phyloP scores from a whole-genome alignment of 23 red algal species.

The Gracilaria caudata region DNA sequence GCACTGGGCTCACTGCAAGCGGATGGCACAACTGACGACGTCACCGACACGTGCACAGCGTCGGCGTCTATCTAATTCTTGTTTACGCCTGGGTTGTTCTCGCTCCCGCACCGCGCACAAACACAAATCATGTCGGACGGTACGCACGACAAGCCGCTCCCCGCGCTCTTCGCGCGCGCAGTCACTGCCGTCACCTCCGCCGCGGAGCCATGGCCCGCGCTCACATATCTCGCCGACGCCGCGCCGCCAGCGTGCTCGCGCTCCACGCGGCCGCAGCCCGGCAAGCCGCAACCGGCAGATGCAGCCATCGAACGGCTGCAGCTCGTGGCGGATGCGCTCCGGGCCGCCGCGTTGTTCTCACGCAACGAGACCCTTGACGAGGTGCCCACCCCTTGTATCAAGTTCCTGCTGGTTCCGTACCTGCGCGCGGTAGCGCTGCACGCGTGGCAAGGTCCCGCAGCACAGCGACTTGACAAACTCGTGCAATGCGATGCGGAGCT shows the following conservation, averaged over 20 bases:
- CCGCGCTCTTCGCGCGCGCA: slow-evolving; percentile 11
- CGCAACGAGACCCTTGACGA: slow-evolving; percentile 70
- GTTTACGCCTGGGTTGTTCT: no score
- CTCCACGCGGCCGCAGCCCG: not conserved
- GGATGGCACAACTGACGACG: not conserved
- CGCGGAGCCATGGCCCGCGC: slow-evolving; percentile 32
- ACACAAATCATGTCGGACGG: not conserved
- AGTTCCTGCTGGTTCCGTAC: slow-evolving; percentile 54
- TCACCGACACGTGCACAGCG: not conserved
- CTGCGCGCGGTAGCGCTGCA: slow-evolving; percentile 31
- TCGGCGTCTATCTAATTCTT: no score
- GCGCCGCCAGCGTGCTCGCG: not conserved
- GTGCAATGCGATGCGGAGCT: slow-evolving; percentile 16
- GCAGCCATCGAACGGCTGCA: not conserved
- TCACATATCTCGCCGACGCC: slow-evolving; percentile 5
- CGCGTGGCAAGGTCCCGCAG: slow-evolving; percentile 21
- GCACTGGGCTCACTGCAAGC: not conserved
- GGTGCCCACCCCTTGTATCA: slow-evolving; percentile 43
- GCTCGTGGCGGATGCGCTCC: not conserved
- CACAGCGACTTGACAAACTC: slow-evolving; percentile 32
- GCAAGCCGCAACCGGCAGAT: slow-evolving; percentile 6
- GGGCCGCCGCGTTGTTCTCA: slow-evolving; percentile 16
- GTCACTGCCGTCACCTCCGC: slow-evolving; percentile 28
- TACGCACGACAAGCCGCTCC: not conserved
- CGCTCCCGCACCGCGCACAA: not conserved